Evolutionary conservation across 495 filamentous ascomycete genomes (phyloP).

Genomic region (Polyplosphaeria fusca): DNA sequence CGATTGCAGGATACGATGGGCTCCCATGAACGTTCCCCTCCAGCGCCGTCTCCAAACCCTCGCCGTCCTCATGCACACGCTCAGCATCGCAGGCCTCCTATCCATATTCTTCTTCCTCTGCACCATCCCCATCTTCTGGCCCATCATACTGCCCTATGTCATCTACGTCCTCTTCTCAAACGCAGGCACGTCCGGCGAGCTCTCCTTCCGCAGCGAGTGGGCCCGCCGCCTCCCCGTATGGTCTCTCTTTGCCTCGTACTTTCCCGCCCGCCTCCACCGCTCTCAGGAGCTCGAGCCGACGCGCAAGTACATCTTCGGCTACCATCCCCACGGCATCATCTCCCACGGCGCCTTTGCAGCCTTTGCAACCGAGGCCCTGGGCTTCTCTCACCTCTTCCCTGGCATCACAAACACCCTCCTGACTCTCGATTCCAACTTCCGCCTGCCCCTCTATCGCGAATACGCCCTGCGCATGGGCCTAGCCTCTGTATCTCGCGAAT

Average conservation of each 20-base stretch:
- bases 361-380: constrained; percentile 85
- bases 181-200: constrained; percentile 66
- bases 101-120: constrained; percentile 89
- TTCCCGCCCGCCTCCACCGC: constrained; percentile 82
- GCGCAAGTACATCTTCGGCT: constrained; percentile 96
- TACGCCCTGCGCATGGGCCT: constrained; percentile 84
- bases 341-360: constrained; percentile 90
- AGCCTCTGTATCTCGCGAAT: constrained; percentile 83
- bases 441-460: constrained; percentile 89
- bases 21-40: constrained; percentile 81
- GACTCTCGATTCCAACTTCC: constrained; percentile 91
- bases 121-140: constrained; percentile 87
- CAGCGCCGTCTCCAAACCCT: constrained; percentile 83
- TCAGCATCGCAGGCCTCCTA: constrained; percentile 70
- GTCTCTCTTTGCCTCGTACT: constrained; percentile 89
- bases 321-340: constrained; percentile 97
- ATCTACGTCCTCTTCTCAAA: constrained; percentile 78
- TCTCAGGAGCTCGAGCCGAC: constrained; percentile 73
- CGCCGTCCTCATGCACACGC: constrained; percentile 79
- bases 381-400: constrained; percentile 85
- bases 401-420: constrained; percentile 93
- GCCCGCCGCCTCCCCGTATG: constrained; percentile 73
- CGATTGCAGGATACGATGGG: constrained; percentile 65
- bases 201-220: constrained; percentile 68
- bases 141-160: constrained; percentile 84